Percentiles rank a stretch among this genome's conserved stretches.
Conservation (phyloP, 2,329 filamentous ascomycete species). For the Diaporthe ampelina region DNA sequence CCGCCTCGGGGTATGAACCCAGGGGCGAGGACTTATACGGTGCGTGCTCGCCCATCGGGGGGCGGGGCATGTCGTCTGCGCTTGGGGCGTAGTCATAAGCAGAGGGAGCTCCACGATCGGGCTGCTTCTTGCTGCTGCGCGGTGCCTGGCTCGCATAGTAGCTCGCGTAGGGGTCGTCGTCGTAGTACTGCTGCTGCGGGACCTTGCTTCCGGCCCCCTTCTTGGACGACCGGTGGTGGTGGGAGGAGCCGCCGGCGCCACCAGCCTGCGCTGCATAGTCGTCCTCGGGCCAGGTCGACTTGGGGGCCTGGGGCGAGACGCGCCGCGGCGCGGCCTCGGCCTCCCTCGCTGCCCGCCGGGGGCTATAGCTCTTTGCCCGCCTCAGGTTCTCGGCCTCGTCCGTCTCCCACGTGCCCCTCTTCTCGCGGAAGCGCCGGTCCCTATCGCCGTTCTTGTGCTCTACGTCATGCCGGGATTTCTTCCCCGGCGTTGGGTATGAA, state of each 20-base stretch:
- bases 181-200: slow-evolving; percentile 26
- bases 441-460: slow-evolving; percentile 34
- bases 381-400: slow-evolving; percentile 37
- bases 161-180: slow-evolving; percentile 19
- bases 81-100: slow-evolving; percentile 21
- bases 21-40: slow-evolving; percentile 24
- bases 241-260: not conserved
- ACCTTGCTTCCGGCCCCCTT: slow-evolving; percentile 8
- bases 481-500: not conserved
- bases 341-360: slow-evolving; percentile 34
- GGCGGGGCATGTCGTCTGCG: slow-evolving; percentile 13
- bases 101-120: not conserved
- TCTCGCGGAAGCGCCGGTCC: slow-evolving; percentile 35
- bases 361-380: slow-evolving; percentile 40
- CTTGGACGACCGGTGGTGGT: slow-evolving; percentile 8
- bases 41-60: slow-evolving; percentile 35
- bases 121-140: slow-evolving; percentile 1
- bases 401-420: slow-evolving; percentile 33
- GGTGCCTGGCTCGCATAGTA: slow-evolving; percentile 26
- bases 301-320: slow-evolving; percentile 32
- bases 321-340: slow-evolving; percentile 17
- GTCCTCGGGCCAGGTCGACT: slow-evolving; percentile 28
- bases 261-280: slow-evolving; percentile 15
- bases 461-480: slow-evolving; percentile 34
- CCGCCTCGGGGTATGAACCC: not conserved